These are phyloP conservation scores for Gaertneriomyces sp. DNA, from an alignment of 192 early-diverging fungal genomes.

Conservation along the genomic window DNA sequence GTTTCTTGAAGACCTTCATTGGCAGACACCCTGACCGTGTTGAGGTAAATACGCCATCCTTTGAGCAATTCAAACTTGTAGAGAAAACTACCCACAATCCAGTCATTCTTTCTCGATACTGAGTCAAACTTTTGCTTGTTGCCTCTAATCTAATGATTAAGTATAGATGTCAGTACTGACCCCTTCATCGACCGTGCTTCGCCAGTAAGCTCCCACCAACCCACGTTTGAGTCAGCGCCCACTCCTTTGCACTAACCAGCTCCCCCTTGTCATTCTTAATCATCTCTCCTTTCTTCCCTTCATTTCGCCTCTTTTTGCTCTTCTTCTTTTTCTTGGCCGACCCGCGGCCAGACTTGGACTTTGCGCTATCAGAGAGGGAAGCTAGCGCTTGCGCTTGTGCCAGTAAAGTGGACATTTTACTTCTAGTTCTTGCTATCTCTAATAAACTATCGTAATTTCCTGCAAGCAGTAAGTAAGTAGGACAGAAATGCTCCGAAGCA, in stretches of 20 bases:
- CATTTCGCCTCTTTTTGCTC: constrained; percentile 24
- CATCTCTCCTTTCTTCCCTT: constrained; percentile 32
- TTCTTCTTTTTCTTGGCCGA: constrained; percentile 26
- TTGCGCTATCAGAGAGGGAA: too few relatives aligned
- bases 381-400: too few relatives aligned
- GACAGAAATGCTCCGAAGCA: too few relatives aligned
- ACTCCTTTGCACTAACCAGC: constrained; percentile 44
- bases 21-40: constrained; percentile 32
- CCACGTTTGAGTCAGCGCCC: constrained; percentile 50
- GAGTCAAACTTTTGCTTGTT: constrained; percentile 42
- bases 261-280: constrained; percentile 49
- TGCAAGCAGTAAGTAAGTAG: too few relatives aligned
- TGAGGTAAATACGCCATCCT: neutral
- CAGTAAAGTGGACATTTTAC: too few relatives aligned
- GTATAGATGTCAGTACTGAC: too few relatives aligned
- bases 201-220: constrained; percentile 6
- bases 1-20: constrained; percentile 54
- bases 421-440: too few relatives aligned
- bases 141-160: constrained; percentile 39
- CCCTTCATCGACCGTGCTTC: too few relatives aligned
- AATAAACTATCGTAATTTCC: too few relatives aligned
- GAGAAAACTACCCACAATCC: constrained; percentile 34
- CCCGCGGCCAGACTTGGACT: neutral
- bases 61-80: neutral
- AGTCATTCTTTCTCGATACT: constrained; percentile 43